A percentile compares a stretch with the other conserved stretches of the same genome.
These are phyloP conservation scores for Pseudogymnoascus verrucosus DNA, from an alignment of 2,329 filamentous ascomycete species.

Conservation along the genomic window DNA sequence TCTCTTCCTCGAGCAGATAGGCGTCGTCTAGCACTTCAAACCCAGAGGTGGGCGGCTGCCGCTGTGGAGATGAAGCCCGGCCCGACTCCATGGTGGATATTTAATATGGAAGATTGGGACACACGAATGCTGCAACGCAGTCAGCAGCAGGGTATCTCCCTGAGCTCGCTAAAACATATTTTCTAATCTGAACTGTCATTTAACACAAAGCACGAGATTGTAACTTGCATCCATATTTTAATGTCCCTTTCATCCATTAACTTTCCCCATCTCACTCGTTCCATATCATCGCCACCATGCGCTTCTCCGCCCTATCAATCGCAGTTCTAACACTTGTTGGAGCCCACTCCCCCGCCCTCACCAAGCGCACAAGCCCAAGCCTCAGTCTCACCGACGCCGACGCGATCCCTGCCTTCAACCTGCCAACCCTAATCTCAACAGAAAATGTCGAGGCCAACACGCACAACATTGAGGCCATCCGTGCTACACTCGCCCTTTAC, in stretches of 20 bases:
- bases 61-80: not conserved
- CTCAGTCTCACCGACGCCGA: not conserved
- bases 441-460: not conserved
- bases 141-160: not conserved
- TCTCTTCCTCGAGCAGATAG: slow-evolving; percentile 21
- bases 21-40: slow-evolving; percentile 5
- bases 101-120: not conserved
- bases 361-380: too few species aligned
- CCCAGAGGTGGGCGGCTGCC: not conserved
- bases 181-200: too few species aligned
- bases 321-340: not conserved
- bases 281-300: not conserved
- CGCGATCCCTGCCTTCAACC: not conserved
- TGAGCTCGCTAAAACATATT: too few species aligned
- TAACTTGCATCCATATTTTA: not conserved
- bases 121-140: not conserved
- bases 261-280: not conserved
- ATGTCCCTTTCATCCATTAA: too few species aligned
- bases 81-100: not conserved
- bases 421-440: not conserved
- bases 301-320: not conserved
- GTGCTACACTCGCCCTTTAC: slow-evolving; percentile 16
- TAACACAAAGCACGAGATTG: not conserved
- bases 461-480: slow-evolving; percentile 10
- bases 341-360: not conserved